Conservation (phyloP, 2,329 filamentous ascomycete species). For the Nothopassalora personata region DNA sequence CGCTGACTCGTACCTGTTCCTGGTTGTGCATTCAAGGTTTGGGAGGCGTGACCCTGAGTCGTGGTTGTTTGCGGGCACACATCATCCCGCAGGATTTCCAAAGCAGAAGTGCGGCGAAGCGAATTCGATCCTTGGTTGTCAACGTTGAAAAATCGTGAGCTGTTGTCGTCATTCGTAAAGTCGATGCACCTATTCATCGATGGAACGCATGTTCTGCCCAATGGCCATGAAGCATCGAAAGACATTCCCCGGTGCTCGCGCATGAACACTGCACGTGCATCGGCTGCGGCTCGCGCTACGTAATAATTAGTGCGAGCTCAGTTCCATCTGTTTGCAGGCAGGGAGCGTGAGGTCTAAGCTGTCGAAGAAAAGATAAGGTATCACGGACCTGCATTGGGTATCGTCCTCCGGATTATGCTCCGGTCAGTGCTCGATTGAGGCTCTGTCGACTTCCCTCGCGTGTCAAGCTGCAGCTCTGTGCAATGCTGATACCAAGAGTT, state of each 20-base stretch:
- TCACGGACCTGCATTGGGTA: neutral
- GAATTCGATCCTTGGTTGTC: neutral
- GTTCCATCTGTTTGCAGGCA: neutral
- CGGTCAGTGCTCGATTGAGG: neutral
- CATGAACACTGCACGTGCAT: neutral
- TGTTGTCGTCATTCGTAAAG: neutral
- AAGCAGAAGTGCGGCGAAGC: neutral
- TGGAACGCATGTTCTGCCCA: neutral
- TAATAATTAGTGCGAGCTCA: neutral
- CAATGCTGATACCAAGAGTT: neutral
- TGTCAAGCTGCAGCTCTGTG: neutral
- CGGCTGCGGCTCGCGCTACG: neutral
- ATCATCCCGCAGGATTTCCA: neutral
- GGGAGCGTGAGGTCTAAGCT: neutral
- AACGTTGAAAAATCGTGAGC: neutral
- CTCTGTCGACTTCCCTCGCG: neutral
- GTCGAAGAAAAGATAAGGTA: neutral
- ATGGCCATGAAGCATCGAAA: neutral
- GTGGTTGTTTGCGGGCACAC: neutral
- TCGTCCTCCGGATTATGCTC: neutral
- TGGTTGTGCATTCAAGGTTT: neutral
- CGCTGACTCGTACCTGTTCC: conserved; percentile 2
- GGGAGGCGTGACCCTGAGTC: neutral
- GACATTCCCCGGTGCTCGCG: neutral
- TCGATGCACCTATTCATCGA: neutral